Base-by-base conservation (phyloP, 2,329 filamentous ascomycete species). In the Xylaria multiplex region DNA sequence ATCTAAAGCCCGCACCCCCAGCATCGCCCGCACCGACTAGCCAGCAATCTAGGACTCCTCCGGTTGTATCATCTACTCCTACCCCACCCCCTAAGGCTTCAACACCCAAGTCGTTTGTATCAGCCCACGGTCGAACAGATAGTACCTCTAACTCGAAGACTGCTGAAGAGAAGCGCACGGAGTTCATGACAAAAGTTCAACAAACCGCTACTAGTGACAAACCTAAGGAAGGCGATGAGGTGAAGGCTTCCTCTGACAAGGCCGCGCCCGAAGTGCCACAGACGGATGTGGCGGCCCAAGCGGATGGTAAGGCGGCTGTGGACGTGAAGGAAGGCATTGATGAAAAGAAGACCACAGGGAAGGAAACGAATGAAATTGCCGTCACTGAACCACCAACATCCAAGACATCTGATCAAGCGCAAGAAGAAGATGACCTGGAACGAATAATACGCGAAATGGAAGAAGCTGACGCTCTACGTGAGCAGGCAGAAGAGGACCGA, bases 161-260 rank as follows among this genome's bases (percentile, higher is more conserved):
- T 1, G 87, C 88, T 42, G 91, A 95, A 77, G 91, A 97, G 80
- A 93, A 93, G 69, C 90, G 90, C 65, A 88, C 92, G 70, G 93
- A 97, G 80, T 91, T 94, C 75, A 91, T 91, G 79, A 89, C 91
- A 77, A 90, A 93, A 77, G 90, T 97, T 66, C 88, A 90, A 76
- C 86, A 87, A 59, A 88, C 88, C 62, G 83, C 74, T 9, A 72
- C 70, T 46, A 79, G 79, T 60, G 79, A 83, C 62, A 82, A 82
- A 67, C 77, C 81, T 59, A 84, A 84, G 71, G 83, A 86, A 63
- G 83, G 84, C 2, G 80, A 81, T 67, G 76, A 74, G 22, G 77
- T 74, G 8, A 76, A 79, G 57, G 61, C 66, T 16, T 71, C 76
- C 32, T 73, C 73, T 24, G 77, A 78, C 56, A 78, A 78, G 56